These are phyloP conservation scores for Termitomyces sp. DNA, from an alignment of 768 basidiomycete genomes.

Conservation along the genomic window DNA sequence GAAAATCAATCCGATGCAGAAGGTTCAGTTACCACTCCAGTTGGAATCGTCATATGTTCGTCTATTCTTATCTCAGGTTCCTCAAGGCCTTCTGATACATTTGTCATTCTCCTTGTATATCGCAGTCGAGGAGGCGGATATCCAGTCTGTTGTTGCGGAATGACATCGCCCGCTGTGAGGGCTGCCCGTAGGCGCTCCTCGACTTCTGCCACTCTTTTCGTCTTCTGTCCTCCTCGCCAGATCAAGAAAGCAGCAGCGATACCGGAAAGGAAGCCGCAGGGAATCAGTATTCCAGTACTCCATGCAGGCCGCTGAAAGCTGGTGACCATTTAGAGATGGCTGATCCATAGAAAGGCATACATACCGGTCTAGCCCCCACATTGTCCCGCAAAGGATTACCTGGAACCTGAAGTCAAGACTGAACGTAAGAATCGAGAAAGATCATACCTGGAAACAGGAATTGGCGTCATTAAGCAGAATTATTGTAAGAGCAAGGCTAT, in stretches of 20 bases:
- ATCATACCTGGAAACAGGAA: slow-evolving; percentile 67
- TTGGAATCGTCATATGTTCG: slow-evolving; percentile 34
- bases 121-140: slow-evolving; percentile 1
- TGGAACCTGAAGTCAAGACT: slow-evolving; percentile 14
- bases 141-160: not conserved
- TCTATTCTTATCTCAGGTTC: slow-evolving; percentile 25
- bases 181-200: slow-evolving; percentile 50
- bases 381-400: slow-evolving; percentile 64
- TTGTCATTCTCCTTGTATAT: slow-evolving; percentile 1
- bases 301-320: slow-evolving; percentile 64
- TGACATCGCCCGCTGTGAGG: slow-evolving; percentile 17
- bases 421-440: not conserved
- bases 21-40: slow-evolving; percentile 13
- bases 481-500: slow-evolving; percentile 64
- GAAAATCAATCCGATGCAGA: slow-evolving; percentile 4
- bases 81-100: slow-evolving; percentile 5
- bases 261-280: slow-evolving; percentile 68
- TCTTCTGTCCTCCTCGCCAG: slow-evolving; percentile 65
- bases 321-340: not conserved
- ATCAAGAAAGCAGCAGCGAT: slow-evolving; percentile 70
- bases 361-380: slow-evolving; percentile 76
- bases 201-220: slow-evolving; percentile 63
- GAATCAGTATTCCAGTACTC: slow-evolving; percentile 66
- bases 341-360: not conserved
- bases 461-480: slow-evolving; percentile 71